Percentiles rank a stretch among this genome's conserved stretches.
These are phyloP conservation scores for Trichophyton equinum DNA, from an alignment of 2,329 filamentous ascomycete genomes.

Conservation along the genomic window DNA sequence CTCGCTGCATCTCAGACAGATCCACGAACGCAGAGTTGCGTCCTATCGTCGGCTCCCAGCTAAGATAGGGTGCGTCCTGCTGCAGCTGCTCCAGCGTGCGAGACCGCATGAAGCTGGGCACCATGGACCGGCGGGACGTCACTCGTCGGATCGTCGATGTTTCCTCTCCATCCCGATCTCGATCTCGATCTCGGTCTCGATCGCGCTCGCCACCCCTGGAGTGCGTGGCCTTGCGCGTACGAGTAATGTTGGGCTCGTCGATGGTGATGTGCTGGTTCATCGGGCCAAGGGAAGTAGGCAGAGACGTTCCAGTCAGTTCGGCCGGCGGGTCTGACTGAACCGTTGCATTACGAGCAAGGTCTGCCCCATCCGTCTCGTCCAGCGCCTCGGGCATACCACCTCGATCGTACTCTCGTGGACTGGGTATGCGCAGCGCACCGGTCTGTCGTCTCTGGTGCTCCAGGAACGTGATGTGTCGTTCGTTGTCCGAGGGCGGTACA, in stretches of 20 bases:
- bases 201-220: slow-evolving; percentile 23
- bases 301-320: slow-evolving; percentile 13
- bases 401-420: slow-evolving; percentile 76
- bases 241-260: slow-evolving; percentile 33
- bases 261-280: slow-evolving; percentile 33
- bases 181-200: slow-evolving; percentile 2
- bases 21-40: slow-evolving; percentile 89
- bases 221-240: slow-evolving; percentile 24
- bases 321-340: slow-evolving; percentile 16
- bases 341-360: slow-evolving; percentile 20
- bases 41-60: slow-evolving; percentile 82
- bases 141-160: slow-evolving; percentile 17
- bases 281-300: slow-evolving; percentile 18
- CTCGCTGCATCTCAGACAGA: slow-evolving; percentile 76
- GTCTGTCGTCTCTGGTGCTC: slow-evolving; percentile 69
- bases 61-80: slow-evolving; percentile 63
- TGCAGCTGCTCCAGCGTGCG: slow-evolving; percentile 26
- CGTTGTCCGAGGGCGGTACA: slow-evolving; percentile 40
- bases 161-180: slow-evolving; percentile 14
- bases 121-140: slow-evolving; percentile 19
- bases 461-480: slow-evolving; percentile 78
- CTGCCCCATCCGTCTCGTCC: slow-evolving; percentile 21
- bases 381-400: slow-evolving; percentile 58
- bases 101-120: slow-evolving; percentile 25
- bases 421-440: slow-evolving; percentile 73